These are phyloP conservation scores for Cordyceps fumosorosea DNA, from an alignment of 2,329 filamentous ascomycete genomes.

Conservation along the genomic window DNA sequence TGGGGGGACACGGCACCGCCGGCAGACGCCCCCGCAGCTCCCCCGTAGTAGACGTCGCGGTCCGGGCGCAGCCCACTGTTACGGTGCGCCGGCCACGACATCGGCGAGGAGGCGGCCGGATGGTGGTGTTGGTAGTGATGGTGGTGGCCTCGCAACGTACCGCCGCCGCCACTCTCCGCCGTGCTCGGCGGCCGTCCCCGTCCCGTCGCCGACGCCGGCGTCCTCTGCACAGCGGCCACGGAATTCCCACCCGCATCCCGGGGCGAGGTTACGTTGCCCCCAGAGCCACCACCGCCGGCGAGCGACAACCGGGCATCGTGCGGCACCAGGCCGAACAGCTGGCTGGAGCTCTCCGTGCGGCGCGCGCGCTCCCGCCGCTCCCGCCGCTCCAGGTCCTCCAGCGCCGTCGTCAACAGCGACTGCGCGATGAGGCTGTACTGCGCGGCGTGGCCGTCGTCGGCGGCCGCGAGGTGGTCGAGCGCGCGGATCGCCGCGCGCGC, in stretches of 20 bases:
- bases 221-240: neutral
- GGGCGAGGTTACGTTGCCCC: neutral
- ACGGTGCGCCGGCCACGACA: neutral
- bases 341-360: conserved; percentile 44
- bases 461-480: conserved; percentile 40
- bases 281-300: neutral
- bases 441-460: conserved; percentile 40
- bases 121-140: neutral
- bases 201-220: neutral
- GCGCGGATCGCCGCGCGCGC: conserved; percentile 40
- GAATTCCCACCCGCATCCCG: neutral
- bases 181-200: neutral
- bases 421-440: conserved; percentile 49
- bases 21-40: conserved; percentile 21
- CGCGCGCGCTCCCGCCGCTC: conserved; percentile 40
- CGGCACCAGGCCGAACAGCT: conserved; percentile 44
- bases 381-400: conserved; percentile 40
- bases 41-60: conserved; percentile 17
- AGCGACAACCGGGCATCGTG: conserved; percentile 13
- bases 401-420: conserved; percentile 39
- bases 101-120: neutral
- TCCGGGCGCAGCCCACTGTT: neutral
- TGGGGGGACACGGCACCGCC: conserved; percentile 20
- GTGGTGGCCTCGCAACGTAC: neutral
- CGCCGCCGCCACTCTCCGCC: neutral